Evolutionary conservation across 1,139 yeast genomes (phyloP).

Genomic region (Blastobotrys ciferrii): DNA sequence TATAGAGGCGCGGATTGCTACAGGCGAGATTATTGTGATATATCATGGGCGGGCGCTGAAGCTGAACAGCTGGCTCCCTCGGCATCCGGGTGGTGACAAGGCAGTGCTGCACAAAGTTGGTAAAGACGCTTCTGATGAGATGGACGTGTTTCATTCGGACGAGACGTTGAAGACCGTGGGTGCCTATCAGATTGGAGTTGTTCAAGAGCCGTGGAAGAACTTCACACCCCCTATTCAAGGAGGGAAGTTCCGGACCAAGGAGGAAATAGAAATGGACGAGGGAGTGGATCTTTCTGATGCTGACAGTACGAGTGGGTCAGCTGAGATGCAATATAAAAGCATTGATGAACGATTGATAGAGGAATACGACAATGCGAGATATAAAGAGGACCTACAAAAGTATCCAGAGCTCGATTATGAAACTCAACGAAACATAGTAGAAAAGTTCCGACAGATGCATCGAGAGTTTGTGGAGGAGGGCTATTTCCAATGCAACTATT

Average conservation of each 20-base stretch:
- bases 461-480: conserved; percentile 54
- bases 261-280: conserved; percentile 27
- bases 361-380: conserved; percentile 55
- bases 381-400: conserved; percentile 51
- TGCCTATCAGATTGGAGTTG: conserved; percentile 60
- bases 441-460: conserved; percentile 62
- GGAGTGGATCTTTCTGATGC: conserved; percentile 31
- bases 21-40: conserved; percentile 69
- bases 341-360: conserved; percentile 54
- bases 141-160: conserved; percentile 71
- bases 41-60: conserved; percentile 60
- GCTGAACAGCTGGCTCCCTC: conserved; percentile 65
- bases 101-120: conserved; percentile 85
- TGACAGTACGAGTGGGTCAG: conserved; percentile 1
- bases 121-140: conserved; percentile 86
- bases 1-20: conserved; percentile 55
- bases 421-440: conserved; percentile 59
- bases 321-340: conserved; percentile 2
- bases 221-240: conserved; percentile 89
- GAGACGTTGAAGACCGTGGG: conserved; percentile 53
- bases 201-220: conserved; percentile 66
- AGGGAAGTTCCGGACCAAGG: conserved; percentile 47
- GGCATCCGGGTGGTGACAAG: conserved; percentile 88
- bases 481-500: conserved; percentile 68
- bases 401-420: conserved; percentile 65